Percentiles rank a stretch among this genome's conserved stretches.
These are phyloP conservation scores for Neonectria faginata DNA, from an alignment of 2,329 filamentous ascomycete genomes.

Conservation along the genomic window DNA sequence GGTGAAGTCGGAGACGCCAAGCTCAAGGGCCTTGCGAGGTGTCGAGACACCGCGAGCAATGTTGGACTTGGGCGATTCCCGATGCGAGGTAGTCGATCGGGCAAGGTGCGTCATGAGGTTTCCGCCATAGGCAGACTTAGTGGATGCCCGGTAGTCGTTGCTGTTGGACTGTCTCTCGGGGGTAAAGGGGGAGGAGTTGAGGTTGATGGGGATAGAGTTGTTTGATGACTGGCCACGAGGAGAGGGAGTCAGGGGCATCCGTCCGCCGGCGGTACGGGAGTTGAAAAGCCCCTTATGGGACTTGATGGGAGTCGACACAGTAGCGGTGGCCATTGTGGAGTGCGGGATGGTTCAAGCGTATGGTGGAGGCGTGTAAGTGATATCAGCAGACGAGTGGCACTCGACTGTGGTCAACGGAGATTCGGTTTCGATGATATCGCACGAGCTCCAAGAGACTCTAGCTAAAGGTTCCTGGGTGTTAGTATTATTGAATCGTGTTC, in stretches of 20 bases:
- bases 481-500: slow-evolving; percentile 57
- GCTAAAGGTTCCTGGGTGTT: slow-evolving; percentile 68
- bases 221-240: slow-evolving; percentile 75
- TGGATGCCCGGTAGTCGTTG: slow-evolving; percentile 64
- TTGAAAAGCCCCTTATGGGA: slow-evolving; percentile 94
- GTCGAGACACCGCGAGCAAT: slow-evolving; percentile 81
- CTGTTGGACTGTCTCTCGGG: slow-evolving; percentile 69
- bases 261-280: slow-evolving; percentile 90
- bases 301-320: slow-evolving; percentile 92
- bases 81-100: slow-evolving; percentile 74
- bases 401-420: slow-evolving; percentile 58
- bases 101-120: slow-evolving; percentile 85
- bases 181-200: slow-evolving; percentile 80
- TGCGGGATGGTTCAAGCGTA: slow-evolving; percentile 32
- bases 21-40: slow-evolving; percentile 84
- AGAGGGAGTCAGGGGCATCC: slow-evolving; percentile 94
- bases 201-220: slow-evolving; percentile 61
- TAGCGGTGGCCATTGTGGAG: slow-evolving; percentile 80
- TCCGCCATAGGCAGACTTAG: slow-evolving; percentile 82
- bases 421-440: slow-evolving; percentile 57
- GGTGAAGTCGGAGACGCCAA: slow-evolving; percentile 92
- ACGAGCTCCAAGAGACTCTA: slow-evolving; percentile 71
- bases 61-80: slow-evolving; percentile 96
- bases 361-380: slow-evolving; percentile 38
- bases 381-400: slow-evolving; percentile 59